Conservation (phyloP, 768 basidiomycete genomes). For the Kwoniella dendrophila region DNA sequence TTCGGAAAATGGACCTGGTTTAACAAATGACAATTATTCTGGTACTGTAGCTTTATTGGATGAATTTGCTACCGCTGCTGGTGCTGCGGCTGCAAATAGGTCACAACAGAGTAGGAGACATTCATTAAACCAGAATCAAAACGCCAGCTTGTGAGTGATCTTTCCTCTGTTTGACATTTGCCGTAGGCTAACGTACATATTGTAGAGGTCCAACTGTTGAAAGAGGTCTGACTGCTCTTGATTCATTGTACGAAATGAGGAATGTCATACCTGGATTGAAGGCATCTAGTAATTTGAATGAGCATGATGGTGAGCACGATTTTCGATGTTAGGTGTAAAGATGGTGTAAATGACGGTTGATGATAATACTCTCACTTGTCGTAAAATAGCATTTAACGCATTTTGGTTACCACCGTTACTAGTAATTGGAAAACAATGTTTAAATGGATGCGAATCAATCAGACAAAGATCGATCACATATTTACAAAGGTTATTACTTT, state of each 20-base stretch:
- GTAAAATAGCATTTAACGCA: conserved; percentile 68
- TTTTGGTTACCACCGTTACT: conserved; percentile 73
- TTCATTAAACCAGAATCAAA: conserved; percentile 22
- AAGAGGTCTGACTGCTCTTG: conserved; percentile 79
- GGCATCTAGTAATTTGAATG: conserved; percentile 55
- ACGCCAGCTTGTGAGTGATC: conserved; percentile 34
- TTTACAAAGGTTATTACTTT: conserved; percentile 80
- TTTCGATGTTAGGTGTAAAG: not conserved
- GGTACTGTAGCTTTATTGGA: conserved; percentile 80
- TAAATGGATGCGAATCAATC: conserved; percentile 79
- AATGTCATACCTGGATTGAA: conserved; percentile 67
- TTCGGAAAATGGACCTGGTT: conserved; percentile 51
- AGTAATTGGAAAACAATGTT: conserved; percentile 76
- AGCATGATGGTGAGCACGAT: conserved; percentile 53
- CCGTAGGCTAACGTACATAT: not conserved
- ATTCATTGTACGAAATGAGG: conserved; percentile 74
- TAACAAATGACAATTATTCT: conserved; percentile 76
- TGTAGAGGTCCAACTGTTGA: conserved; percentile 73
- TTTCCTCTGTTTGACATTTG: not conserved
- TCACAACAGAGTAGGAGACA: conserved; percentile 63
- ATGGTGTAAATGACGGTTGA: not conserved
- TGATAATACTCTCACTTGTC: too few species aligned
- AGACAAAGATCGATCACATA: conserved; percentile 77
- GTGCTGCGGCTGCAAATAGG: conserved; percentile 62
- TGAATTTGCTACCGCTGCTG: conserved; percentile 80